Evolutionary conservation across 2,329 filamentous ascomycete genomes (phyloP).

Genomic region (Calcarisporium arbuscula): DNA sequence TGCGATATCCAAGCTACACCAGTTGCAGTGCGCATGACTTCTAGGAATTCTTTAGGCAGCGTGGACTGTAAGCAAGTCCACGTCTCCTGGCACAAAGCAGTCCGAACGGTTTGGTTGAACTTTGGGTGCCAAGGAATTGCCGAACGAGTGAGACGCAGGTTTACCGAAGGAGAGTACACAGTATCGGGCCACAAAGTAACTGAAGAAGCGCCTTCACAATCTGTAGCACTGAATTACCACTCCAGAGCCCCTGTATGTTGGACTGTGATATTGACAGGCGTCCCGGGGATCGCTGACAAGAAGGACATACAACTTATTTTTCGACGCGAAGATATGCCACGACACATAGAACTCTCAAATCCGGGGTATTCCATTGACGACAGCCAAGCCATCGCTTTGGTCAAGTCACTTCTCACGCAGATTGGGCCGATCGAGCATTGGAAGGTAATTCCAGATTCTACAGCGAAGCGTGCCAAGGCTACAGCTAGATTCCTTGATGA

Average conservation of each 20-base stretch:
- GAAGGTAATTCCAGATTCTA: conserved; percentile 15
- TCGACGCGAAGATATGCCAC: not conserved
- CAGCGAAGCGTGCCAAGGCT: conserved; percentile 30
- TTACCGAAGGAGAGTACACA: conserved; percentile 15
- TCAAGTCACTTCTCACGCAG: conserved; percentile 22
- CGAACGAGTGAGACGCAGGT: conserved; percentile 12
- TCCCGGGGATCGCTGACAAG: not conserved
- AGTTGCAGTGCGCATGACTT: too few species aligned
- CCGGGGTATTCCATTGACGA: conserved; percentile 18
- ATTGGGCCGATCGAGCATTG: conserved; percentile 28
- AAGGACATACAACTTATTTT: conserved; percentile 10
- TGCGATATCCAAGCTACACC: too few species aligned
- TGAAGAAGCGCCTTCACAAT: conserved; percentile 4
- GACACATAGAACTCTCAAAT: not conserved
- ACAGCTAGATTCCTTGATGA: conserved; percentile 31
- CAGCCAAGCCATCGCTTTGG: conserved; percentile 11
- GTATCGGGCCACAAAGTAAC: conserved; percentile 14
- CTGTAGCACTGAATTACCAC: not conserved
- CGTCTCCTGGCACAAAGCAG: conserved; percentile 29
- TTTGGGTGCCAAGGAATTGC: conserved; percentile 18
- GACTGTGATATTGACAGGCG: too few species aligned
- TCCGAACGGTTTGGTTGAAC: conserved; percentile 20
- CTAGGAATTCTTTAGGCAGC: conserved; percentile 17
- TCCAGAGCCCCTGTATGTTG: not conserved
- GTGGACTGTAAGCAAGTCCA: conserved; percentile 28